Evolutionary conservation across 2,329 filamentous ascomycete species (phyloP).

Genomic region (Apiospora arundinis): DNA sequence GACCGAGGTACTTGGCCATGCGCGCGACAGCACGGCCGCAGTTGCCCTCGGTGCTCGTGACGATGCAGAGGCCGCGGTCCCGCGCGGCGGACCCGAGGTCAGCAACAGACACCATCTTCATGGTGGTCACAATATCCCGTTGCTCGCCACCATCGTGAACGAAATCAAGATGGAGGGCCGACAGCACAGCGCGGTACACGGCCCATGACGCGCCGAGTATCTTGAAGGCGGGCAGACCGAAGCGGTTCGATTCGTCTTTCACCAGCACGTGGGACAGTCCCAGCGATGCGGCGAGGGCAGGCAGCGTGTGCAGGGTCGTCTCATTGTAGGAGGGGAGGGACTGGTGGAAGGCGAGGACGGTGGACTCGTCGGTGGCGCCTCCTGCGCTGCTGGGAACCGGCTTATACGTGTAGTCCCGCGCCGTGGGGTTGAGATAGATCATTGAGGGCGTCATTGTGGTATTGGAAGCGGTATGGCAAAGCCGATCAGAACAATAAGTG

Average conservation of each 20-base stretch:
- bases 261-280: conserved; percentile 64
- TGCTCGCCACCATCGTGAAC: conserved; percentile 36
- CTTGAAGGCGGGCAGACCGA: conserved; percentile 79
- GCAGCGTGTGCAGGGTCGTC: conserved; percentile 60
- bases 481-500: background rate
- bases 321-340: conserved; percentile 61
- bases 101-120: conserved; percentile 21
- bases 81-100: conserved; percentile 33
- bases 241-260: conserved; percentile 74
- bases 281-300: conserved; percentile 61
- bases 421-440: conserved; percentile 8
- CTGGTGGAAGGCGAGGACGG: conserved; percentile 57
- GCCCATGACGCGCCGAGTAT: conserved; percentile 82
- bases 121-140: background rate
- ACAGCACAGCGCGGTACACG: conserved; percentile 60
- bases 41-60: conserved; percentile 77
- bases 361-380: background rate
- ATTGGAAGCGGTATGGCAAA: background rate
- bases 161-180: conserved; percentile 46
- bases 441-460: background rate
- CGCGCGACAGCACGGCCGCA: conserved; percentile 75
- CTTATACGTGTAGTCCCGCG: conserved; percentile 3
- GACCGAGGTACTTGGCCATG: conserved; percentile 66
- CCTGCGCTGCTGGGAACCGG: background rate
- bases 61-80: conserved; percentile 48